Conservation (phyloP, 1,284 basidiomycete genomes). For the Athelia sp. region DNA sequence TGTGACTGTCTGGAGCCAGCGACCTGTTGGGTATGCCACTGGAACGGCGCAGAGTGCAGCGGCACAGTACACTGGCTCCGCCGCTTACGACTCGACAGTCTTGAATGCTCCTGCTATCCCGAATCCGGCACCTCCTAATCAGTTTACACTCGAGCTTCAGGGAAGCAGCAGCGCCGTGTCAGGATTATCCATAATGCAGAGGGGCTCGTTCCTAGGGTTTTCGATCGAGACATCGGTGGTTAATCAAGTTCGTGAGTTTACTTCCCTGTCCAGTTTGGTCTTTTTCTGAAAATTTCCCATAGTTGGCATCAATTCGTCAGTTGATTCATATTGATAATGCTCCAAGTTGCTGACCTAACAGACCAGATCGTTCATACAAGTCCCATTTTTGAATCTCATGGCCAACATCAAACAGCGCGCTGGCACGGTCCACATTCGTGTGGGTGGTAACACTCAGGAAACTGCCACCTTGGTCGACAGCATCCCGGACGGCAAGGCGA, state of each 20-base stretch:
- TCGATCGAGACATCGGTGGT: slow-evolving; percentile 53
- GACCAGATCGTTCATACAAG: slow-evolving; percentile 25
- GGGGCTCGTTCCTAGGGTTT: slow-evolving; percentile 48
- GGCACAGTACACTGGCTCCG: slow-evolving; percentile 1
- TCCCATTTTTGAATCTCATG: slow-evolving; percentile 53
- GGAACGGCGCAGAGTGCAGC: slow-evolving; percentile 1
- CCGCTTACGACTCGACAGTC: slow-evolving; percentile 7
- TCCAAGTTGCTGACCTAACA: not conserved
- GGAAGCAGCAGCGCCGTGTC: slow-evolving; percentile 17
- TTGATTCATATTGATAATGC: not conserved
- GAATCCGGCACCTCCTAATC: slow-evolving; percentile 13
- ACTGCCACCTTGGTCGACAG: slow-evolving; percentile 35
- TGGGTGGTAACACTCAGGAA: slow-evolving; percentile 60
- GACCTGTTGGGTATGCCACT: slow-evolving; percentile 1
- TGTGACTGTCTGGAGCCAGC: slow-evolving; percentile 8
- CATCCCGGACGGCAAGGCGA: slow-evolving; percentile 27
- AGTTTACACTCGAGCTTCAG: slow-evolving; percentile 13
- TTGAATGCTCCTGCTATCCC: slow-evolving; percentile 6
- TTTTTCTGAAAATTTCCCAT: not conserved
- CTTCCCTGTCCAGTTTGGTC: not conserved
- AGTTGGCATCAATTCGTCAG: slow-evolving; percentile 28
- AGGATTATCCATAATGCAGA: slow-evolving; percentile 32
- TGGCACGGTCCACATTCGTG: slow-evolving; percentile 40
- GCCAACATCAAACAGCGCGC: slow-evolving; percentile 39
- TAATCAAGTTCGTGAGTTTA: slow-evolving; percentile 35